phyloP scores from a whole-genome alignment of 1,284 basidiomycete species.

The Ceratobasidium sp. region DNA sequence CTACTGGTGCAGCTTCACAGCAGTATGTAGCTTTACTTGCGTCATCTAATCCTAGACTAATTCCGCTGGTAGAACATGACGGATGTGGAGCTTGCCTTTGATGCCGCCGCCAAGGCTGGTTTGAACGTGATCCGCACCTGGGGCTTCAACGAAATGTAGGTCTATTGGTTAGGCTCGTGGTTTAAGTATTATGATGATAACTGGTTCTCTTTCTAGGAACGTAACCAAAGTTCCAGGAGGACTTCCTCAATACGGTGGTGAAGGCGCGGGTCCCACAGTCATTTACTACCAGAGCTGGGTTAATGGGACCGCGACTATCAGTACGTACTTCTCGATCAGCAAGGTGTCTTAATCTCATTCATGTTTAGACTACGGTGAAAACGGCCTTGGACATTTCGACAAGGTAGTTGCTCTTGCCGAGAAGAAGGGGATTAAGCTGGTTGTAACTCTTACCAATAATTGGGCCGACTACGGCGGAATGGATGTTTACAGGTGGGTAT shows the following conservation, averaged over 20 bases:
- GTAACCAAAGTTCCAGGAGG: slow-evolving; percentile 46
- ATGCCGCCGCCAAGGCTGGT: slow-evolving; percentile 50
- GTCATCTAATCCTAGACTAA: neutral
- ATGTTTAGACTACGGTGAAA: slow-evolving; percentile 53
- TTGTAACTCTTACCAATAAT: slow-evolving; percentile 58
- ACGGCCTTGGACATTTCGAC: slow-evolving; percentile 57
- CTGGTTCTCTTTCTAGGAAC: slow-evolving; percentile 2
- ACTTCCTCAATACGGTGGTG: slow-evolving; percentile 47
- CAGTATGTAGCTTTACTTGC: slow-evolving; percentile 42
- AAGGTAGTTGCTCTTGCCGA: slow-evolving; percentile 54
- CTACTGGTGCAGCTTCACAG: slow-evolving; percentile 59
- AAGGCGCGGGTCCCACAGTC: slow-evolving; percentile 46
- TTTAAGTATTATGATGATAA: neutral
- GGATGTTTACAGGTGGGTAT: slow-evolving; percentile 35
- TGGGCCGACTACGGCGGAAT: slow-evolving; percentile 52
- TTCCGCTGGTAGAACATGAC: slow-evolving; percentile 36
- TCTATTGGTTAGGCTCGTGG: neutral
- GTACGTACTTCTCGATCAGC: slow-evolving; percentile 24
- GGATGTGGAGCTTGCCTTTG: slow-evolving; percentile 49
- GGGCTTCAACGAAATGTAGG: slow-evolving; percentile 50
- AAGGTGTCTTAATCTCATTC: neutral
- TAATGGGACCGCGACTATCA: slow-evolving; percentile 55
- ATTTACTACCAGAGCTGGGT: slow-evolving; percentile 47
- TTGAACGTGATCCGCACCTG: slow-evolving; percentile 57
- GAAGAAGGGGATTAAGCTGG: slow-evolving; percentile 54